phyloP scores from a whole-genome alignment of 148 eudicot species.

The Agrostemma githago region DNA sequence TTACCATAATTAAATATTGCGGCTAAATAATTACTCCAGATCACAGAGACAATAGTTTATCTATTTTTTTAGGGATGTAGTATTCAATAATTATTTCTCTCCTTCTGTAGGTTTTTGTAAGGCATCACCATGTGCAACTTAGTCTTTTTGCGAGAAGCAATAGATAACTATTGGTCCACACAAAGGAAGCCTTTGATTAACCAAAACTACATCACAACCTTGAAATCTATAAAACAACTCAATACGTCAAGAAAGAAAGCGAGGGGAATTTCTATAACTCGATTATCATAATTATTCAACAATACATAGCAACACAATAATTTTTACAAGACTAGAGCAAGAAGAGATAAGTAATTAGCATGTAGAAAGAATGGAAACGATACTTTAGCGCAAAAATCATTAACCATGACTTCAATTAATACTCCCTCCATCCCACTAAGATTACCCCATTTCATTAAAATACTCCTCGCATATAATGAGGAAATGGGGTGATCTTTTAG shows the following conservation, averaged over 20 bases:
- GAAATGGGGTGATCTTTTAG: too few relatives aligned
- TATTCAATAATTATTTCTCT: too few relatives aligned
- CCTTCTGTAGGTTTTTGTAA: too few relatives aligned
- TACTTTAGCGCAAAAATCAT: neutral
- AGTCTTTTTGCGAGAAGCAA: too few relatives aligned
- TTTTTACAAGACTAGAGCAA: neutral
- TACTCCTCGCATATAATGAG: too few relatives aligned
- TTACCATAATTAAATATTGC: too few relatives aligned
- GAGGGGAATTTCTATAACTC: neutral
- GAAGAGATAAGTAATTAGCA: neutral
- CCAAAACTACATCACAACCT: neutral
- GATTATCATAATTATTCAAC: neutral
- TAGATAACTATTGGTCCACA: too few relatives aligned
- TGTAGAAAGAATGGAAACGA: neutral
- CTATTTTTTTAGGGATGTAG: too few relatives aligned
- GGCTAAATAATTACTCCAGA: neutral
- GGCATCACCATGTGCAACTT: too few relatives aligned
- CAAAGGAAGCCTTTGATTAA: neutral
- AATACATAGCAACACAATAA: neutral
- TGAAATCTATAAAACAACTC: neutral
- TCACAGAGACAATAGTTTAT: too few relatives aligned
- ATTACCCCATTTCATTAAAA: too few relatives aligned
- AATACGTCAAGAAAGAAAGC: neutral
- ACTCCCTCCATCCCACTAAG: too few relatives aligned
- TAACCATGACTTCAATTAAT: neutral